Base-by-base conservation (phyloP, 2,329 filamentous ascomycete species). In the Diaporthe sp. region DNA sequence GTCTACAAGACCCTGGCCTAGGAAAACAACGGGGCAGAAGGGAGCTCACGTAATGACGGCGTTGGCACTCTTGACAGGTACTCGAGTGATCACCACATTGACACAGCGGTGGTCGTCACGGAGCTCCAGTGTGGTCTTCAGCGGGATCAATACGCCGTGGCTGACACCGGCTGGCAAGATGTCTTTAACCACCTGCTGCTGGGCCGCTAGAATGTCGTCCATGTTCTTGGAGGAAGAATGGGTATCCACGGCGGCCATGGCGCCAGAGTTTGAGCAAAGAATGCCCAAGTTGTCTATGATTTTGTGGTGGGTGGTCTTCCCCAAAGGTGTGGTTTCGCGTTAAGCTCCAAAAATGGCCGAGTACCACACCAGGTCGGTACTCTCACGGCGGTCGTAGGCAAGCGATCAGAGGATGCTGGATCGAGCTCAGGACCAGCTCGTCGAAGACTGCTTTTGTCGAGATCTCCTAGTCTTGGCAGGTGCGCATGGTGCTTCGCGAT, bases 11-110 rank as follows among this genome's bases (percentile, higher is more conserved):
- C 73, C 72, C 60, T 66, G 54, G 71, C n/a, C 17, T 7, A 15
- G 15, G 35, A n/a, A 47, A 4, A 52, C 33, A n/a, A 30, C 7
- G 60, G 70, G 69, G 70, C 72, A 76, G 19, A 69, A 64, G 70
- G 25, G 33, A 68, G 87, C 91, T 82, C 85, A 95, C 94, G 89
- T 91, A 80, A 97, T 89, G 80, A 95, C 89, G 77, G 89, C 87
- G 82, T 93, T 95, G 77, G 94, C 93, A 78, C 89, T 88, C 83
- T 92, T 94, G 77, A 92, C 90, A 61, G 94, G 94, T 72, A 94
- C 89, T 80, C 93, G 89, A 67, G 94, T 92, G 77, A 95, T 90
- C 82, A 93, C 93, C 71, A 92, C 92, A 75, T 90, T 87, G 67
- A 92, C 88, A 76, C 90, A 84, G 50, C 84, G 84, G 74, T 92